A percentile compares a stretch with the other conserved stretches of the same genome.
phyloP scores from a whole-genome alignment of 2,329 filamentous ascomycete genomes.

The Pseudogymnoascus sp. region DNA sequence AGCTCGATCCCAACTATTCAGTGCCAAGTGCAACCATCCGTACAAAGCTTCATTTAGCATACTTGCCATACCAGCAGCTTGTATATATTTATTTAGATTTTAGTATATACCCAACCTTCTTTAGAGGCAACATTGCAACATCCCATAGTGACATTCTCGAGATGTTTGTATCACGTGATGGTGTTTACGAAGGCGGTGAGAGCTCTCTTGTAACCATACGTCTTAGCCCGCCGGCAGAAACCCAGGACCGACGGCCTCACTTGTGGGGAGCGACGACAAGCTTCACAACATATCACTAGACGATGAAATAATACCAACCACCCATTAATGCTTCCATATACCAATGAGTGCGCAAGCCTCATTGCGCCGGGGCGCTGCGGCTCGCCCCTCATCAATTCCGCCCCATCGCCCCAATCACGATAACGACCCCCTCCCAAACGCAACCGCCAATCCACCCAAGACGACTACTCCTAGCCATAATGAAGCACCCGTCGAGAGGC shows the following conservation, averaged over 20 bases:
- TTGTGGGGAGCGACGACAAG: not conserved
- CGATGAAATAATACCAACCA: not conserved
- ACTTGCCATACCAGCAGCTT: not conserved
- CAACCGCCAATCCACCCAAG: not conserved
- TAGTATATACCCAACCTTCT: not conserved
- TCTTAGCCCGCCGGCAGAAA: not conserved
- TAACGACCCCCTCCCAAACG: not conserved
- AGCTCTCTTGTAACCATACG: not conserved
- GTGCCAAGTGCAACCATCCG: not conserved
- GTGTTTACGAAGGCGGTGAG: not conserved
- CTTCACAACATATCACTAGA: not conserved
- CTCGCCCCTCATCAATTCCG: conserved; percentile 3
- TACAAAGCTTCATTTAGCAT: not conserved
- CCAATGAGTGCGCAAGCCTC: conserved; percentile 9
- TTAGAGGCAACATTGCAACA: too few species aligned
- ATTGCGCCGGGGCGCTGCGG: conserved; percentile 7
- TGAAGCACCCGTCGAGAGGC: conserved; percentile 21
- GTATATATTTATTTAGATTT: not conserved
- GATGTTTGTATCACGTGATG: not conserved
- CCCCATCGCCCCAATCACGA: not conserved
- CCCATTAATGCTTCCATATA: conserved; percentile 5
- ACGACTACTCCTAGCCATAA: not conserved
- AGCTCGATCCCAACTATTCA: not conserved
- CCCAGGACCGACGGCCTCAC: not conserved
- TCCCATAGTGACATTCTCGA: too few species aligned